These are phyloP conservation scores for Microsporum ferrugineum DNA, from an alignment of 2,329 filamentous ascomycete genomes.

Conservation along the genomic window DNA sequence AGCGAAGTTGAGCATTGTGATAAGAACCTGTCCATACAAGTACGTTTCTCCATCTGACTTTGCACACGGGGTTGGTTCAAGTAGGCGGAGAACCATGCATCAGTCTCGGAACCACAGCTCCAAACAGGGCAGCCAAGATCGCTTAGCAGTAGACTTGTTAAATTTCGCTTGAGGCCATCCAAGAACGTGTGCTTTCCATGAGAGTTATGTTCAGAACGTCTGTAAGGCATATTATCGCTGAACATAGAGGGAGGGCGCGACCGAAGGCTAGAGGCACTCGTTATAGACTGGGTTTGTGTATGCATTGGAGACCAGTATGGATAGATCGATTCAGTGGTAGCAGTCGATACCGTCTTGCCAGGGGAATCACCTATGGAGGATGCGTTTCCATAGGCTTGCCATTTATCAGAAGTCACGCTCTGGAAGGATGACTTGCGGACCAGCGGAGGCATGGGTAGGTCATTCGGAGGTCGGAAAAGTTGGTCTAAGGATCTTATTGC, in stretches of 20 bases:
- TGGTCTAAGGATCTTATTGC: constrained; percentile 24
- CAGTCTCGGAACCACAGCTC: constrained; percentile 82
- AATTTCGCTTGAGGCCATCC: constrained; percentile 60
- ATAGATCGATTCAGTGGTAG: constrained; percentile 58
- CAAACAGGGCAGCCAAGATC: constrained; percentile 82
- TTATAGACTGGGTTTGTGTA: constrained; percentile 52
- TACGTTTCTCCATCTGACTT: constrained; percentile 30
- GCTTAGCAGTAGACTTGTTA: constrained; percentile 76
- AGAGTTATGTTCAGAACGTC: constrained; percentile 29
- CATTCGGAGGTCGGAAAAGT: constrained; percentile 23
- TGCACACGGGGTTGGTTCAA: constrained; percentile 40
- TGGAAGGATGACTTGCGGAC: constrained; percentile 54
- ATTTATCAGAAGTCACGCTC: constrained; percentile 58
- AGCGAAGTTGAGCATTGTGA: constrained; percentile 19
- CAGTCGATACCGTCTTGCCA: constrained; percentile 56
- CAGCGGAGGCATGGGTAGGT: constrained; percentile 22
- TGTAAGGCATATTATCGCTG: constrained; percentile 26
- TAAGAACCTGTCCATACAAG: constrained; percentile 30
- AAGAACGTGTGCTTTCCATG: constrained; percentile 72
- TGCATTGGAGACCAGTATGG: constrained; percentile 89
- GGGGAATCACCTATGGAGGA: constrained; percentile 48
- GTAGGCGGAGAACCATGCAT: constrained; percentile 61
- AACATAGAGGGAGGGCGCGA: constrained; percentile 34
- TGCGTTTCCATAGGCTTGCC: constrained; percentile 51
- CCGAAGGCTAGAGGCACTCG: constrained; percentile 48